These are phyloP conservation scores for Botrytis elliptica DNA, from an alignment of 2,329 filamentous ascomycete genomes.

Conservation along the genomic window DNA sequence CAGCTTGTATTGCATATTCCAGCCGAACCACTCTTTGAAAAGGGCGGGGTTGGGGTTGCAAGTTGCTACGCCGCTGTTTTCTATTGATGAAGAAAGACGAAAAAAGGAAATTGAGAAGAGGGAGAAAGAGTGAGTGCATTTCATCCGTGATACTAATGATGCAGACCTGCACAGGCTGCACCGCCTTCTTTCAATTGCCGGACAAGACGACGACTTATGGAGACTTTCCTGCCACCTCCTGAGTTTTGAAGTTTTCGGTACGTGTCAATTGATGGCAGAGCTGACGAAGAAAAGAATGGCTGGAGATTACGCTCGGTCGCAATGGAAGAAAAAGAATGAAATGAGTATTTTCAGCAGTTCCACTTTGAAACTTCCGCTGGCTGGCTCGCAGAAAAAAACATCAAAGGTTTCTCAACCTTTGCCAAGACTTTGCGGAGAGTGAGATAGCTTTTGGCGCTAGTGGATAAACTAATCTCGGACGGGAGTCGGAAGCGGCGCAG, in stretches of 20 bases:
- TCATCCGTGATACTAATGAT: not conserved
- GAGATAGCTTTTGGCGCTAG: not conserved
- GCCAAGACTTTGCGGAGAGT: constrained; percentile 10
- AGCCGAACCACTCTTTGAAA: not conserved
- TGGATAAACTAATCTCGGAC: not conserved
- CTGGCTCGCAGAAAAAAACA: not conserved
- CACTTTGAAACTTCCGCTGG: not conserved
- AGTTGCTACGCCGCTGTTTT: not conserved
- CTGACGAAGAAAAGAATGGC: constrained; percentile 4
- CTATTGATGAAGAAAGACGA: not conserved
- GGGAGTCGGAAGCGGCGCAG: constrained; percentile 11
- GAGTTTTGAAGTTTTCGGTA: not conserved
- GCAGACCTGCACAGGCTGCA: constrained; percentile 2
- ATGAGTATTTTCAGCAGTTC: not conserved
- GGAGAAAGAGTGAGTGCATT: not conserved
- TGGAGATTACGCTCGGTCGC: constrained; percentile 10
- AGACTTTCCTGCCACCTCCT: constrained; percentile 1
- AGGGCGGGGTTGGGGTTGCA: constrained; percentile 14
- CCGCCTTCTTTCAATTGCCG: constrained; percentile 1
- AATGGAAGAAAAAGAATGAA: not conserved
- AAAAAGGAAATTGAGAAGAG: not conserved
- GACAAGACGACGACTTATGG: not conserved
- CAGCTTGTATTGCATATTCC: not conserved
- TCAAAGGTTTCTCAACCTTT: not conserved
- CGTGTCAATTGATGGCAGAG: not conserved